Percentiles rank a stretch among this genome's conserved stretches.
These are phyloP conservation scores for Trypanosomatidae sp. DNA, from an alignment of 208 protist species.

Conservation along the genomic window DNA sequence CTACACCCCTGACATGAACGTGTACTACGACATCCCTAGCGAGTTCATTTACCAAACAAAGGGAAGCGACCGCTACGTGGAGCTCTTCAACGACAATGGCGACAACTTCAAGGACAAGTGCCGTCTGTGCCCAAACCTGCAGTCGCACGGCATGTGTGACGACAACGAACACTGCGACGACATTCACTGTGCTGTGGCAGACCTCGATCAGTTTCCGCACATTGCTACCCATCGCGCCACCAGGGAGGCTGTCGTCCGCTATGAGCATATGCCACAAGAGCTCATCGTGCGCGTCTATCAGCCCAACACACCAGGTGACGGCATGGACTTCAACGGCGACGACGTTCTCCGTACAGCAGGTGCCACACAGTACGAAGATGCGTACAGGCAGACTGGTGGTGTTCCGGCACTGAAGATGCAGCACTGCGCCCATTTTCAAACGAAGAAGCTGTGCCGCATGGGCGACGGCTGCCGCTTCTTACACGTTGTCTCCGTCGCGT, in stretches of 20 bases:
- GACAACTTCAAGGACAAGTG: slow-evolving; percentile 83
- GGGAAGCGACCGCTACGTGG: slow-evolving; percentile 66
- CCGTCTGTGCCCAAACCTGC: slow-evolving; percentile 52
- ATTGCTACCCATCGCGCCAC: slow-evolving; percentile 66
- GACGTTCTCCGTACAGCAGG: slow-evolving; percentile 74
- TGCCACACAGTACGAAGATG: slow-evolving; percentile 66
- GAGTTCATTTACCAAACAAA: slow-evolving; percentile 57
- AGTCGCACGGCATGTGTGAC: slow-evolving; percentile 37
- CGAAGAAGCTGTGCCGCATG: slow-evolving; percentile 77
- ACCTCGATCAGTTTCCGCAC: slow-evolving; percentile 48
- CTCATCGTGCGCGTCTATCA: slow-evolving; percentile 72
- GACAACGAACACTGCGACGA: slow-evolving; percentile 48
- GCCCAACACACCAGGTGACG: slow-evolving; percentile 60
- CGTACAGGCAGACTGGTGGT: slow-evolving; percentile 31
- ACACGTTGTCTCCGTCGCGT: slow-evolving; percentile 61
- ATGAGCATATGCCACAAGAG: slow-evolving; percentile 53
- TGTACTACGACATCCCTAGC: slow-evolving; percentile 77
- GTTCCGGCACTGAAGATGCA: slow-evolving; percentile 72
- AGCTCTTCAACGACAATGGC: slow-evolving; percentile 76
- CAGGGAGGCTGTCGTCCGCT: slow-evolving; percentile 37
- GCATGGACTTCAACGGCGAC: slow-evolving; percentile 45
- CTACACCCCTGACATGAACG: slow-evolving; percentile 62
- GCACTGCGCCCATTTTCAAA: slow-evolving; percentile 83
- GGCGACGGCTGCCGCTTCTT: slow-evolving; percentile 77
- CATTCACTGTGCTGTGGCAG: slow-evolving; percentile 53